These are phyloP conservation scores for Saccharomycopsis fibuligera DNA, from an alignment of 805 yeast genomes.

Conservation along the genomic window DNA sequence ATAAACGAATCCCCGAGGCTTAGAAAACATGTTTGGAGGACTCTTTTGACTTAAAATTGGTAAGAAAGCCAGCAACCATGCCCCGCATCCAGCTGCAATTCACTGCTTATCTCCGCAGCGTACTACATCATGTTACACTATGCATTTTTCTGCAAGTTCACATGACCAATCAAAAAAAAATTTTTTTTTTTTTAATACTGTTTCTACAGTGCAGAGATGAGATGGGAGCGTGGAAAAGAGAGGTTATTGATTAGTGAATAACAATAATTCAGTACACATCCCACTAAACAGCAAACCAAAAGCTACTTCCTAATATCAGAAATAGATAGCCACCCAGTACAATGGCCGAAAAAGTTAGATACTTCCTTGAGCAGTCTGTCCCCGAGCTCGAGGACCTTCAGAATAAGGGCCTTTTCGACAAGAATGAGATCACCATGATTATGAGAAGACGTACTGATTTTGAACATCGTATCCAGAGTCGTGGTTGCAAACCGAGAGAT, in stretches of 20 bases:
- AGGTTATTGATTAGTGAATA: not conserved
- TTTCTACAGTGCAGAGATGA: no score
- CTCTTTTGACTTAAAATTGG: no score
- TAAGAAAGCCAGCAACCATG: no score
- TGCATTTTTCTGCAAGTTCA: no score
- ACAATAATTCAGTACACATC: not conserved
- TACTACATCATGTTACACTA: no score
- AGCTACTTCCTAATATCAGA: not conserved
- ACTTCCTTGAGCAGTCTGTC: conserved; percentile 60
- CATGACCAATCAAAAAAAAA: no score
- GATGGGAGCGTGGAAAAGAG: no score
- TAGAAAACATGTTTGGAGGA: no score
- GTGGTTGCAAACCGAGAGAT: conserved; percentile 76
- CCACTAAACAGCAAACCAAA: not conserved
- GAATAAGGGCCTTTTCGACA: conserved; percentile 72
- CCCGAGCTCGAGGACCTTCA: conserved; percentile 90
- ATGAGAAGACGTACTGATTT: conserved; percentile 94
- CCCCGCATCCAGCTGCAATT: no score
- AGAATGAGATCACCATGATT: conserved; percentile 72
- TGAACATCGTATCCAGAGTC: conserved; percentile 80
- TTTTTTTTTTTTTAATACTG: no score
- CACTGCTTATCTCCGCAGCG: no score
- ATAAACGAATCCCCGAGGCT: no score
- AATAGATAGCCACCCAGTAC: not conserved
- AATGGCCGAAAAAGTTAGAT: conserved; percentile 41